Evolutionary conservation across 2,329 filamentous ascomycete species (phyloP), one percentile per base, ranked within the genome.

Genomic region (Hypoxylon sp.): DNA sequence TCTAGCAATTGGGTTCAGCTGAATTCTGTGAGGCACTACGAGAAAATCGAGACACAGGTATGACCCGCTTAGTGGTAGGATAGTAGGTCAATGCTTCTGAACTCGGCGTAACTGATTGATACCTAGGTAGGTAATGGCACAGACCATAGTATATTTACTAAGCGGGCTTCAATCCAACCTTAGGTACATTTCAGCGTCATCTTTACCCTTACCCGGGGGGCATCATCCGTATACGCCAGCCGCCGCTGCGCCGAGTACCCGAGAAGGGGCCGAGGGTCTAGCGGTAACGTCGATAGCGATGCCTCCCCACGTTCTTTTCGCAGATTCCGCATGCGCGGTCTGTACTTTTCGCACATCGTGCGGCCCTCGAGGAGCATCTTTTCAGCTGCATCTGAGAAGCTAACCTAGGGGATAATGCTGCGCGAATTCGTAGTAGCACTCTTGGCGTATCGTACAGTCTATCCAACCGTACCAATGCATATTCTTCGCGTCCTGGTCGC

Each of bases 301-400:
- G 68, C 55, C 5, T 52, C 75, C 47, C 76, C 76, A 2, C 76
- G 76, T 22, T 74, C 67, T 1, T 56, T 59, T 63, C 77, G 79
- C 0, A 78, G 50, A 0, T 61, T 49, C 6, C 78, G 75, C 73
- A 80, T 79, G 10, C 77, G 77, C 22, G 72, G 69, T 4, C 76
- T 78, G 59, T 77, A 80, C 44, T 79, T 63, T 47, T 79, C 77
- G 64, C 78, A 79, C 70, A 79, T 76, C 2, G 67, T 62, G 54
- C 60, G 59, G 1, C 51, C 53, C 11, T 70, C 46, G 0, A 72
- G 62, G 59, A 32, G 1, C 59, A 50, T 4, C 75, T 72, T 1
- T 65, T 67, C 15, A 78, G 64, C 1, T 67, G 65, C 70, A 78
- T 79, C 1, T 64, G 56, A 24, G 63, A 30, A 8, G 76, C 77